Conservation (phyloP, 2,329 filamentous ascomycete species). For the Pyrenophora graminea region DNA sequence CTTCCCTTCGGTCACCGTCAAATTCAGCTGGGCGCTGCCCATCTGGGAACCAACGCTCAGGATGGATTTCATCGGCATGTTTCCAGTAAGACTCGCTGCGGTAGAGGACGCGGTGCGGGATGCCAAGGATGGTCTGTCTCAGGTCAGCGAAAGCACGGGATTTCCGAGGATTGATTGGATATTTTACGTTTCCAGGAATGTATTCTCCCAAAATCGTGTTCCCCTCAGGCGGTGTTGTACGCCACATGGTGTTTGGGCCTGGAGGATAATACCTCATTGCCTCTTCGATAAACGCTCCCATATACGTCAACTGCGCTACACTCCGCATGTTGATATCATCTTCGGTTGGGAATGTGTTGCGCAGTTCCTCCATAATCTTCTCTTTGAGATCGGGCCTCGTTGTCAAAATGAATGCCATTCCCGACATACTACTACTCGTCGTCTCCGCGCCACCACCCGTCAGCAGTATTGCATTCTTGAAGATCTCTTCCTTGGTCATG, state of each 20-base stretch:
- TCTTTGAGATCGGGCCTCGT: not conserved
- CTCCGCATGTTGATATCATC: not conserved
- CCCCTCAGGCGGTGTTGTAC: not conserved
- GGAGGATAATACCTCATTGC: not conserved
- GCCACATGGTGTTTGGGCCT: not conserved
- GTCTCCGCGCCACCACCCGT: not conserved
- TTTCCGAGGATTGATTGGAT: not conserved
- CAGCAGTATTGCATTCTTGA: not conserved
- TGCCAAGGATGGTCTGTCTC: not conserved
- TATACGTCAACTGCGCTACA: not conserved
- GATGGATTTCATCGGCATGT: not conserved
- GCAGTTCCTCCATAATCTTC: not conserved
- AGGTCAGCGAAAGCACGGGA: not conserved
- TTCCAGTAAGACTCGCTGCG: not conserved
- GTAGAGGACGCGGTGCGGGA: not conserved
- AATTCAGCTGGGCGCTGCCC: not conserved
- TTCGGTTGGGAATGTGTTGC: not conserved
- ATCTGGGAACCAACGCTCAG: conserved; percentile 1
- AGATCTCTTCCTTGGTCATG: not conserved
- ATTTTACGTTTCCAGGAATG: not conserved
- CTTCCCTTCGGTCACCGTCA: not conserved
- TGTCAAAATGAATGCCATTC: not conserved
- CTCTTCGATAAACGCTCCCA: not conserved
- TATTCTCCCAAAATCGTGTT: not conserved
- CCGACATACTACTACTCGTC: not conserved